Conservation (phyloP, 108 stramenopile species). For the Cyclotella cryptica region DNA sequence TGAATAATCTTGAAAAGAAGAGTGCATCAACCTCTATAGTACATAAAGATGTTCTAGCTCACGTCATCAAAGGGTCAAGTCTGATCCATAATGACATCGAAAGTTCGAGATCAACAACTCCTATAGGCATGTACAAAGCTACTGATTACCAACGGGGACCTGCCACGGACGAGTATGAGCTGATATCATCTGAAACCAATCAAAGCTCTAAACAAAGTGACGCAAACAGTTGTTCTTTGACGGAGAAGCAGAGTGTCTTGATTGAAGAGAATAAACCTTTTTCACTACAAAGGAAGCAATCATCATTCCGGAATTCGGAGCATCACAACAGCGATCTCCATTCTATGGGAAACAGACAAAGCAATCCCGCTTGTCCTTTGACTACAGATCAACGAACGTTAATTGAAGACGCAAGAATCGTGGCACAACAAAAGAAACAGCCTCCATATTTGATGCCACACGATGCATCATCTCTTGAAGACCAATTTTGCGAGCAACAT, state of each 20-base stretch:
- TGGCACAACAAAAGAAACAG: slow-evolving; percentile 31
- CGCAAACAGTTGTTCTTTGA: neutral
- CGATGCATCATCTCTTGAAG: neutral
- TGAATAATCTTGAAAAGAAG: too few relatives aligned
- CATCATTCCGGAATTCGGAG: too few relatives aligned
- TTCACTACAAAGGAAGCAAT: slow-evolving; percentile 32
- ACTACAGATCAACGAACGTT: slow-evolving; percentile 29
- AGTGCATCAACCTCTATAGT: too few relatives aligned
- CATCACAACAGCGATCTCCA: neutral
- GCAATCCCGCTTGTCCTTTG: neutral
- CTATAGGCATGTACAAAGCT: too few relatives aligned
- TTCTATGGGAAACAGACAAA: neutral
- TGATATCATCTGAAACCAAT: too few relatives aligned
- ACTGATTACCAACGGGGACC: too few relatives aligned
- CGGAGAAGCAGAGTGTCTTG: slow-evolving; percentile 38
- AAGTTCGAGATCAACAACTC: too few relatives aligned
- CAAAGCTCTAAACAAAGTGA: neutral
- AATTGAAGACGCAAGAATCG: slow-evolving; percentile 23
- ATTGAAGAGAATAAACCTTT: slow-evolving; percentile 22
- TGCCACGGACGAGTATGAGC: too few relatives aligned
- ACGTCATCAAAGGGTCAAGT: too few relatives aligned
- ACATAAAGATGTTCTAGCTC: too few relatives aligned
- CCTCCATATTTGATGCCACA: neutral
- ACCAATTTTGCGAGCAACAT: neutral
- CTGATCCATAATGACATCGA: too few relatives aligned